Base-by-base conservation (phyloP, 495 filamentous ascomycete species). In the Lophiotrema nucula region DNA sequence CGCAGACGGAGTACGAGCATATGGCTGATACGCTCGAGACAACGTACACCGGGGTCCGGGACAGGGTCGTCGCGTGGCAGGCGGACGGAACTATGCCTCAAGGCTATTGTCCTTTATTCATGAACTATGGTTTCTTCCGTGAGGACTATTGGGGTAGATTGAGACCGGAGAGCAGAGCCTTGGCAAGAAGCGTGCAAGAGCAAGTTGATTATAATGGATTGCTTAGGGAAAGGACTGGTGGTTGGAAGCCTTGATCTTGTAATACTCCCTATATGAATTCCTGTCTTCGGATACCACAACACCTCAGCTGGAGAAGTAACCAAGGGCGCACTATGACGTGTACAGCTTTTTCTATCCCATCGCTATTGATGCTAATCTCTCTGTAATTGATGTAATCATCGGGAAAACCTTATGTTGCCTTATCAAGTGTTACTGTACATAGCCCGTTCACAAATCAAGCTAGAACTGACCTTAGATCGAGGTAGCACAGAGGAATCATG, bases 121-220 rank as follows among this genome's bases (percentile, higher is more conserved):
- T 81, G 80, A 86, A 83, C 62, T 81, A 86, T 56, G 76, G 76
- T 0, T 80, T 78, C 66, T 77, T 71, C 50, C 65, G 74, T 23
- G 78, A 86, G 70, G 81, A 84, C 60, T 83, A 81, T 63, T 83
- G 78, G 69, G 77, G 75, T 0, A 72, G 82, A 16, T 70, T 85
- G 56, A 72, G 72, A 38, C 81, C 75, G 27, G 56, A 71, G 60
- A 60, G 42, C 26, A 50, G 58, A 26, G 62, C 65, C 55, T 67
- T 77, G 38, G 73, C 75, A 25, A 69, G 69, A 27, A 70, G 69
- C 22, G 76, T 81, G 25, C 52, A 76, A 41, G 71, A 71, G n/a
- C 66, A 72, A 28, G 81, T 82, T 59, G 83, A 86, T 66, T 81
- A 82, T 0, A 67, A 78, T 12, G 73, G 75, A 1, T 77, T 86